Evolutionary conservation across 2,329 filamentous ascomycete genomes (phyloP).

Genomic region (Cryphonectria naterciae): DNA sequence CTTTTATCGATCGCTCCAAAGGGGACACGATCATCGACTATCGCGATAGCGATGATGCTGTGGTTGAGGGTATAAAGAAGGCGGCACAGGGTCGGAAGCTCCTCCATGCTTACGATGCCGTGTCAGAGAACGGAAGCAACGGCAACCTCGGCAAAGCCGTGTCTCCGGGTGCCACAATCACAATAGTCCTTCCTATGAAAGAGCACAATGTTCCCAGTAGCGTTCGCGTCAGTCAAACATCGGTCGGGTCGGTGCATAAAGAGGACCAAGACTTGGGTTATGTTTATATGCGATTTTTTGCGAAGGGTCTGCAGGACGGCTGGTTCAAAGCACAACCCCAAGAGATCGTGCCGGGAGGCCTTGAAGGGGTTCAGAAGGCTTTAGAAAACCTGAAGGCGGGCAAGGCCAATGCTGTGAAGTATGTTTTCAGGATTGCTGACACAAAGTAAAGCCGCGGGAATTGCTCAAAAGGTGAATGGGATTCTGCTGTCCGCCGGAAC

Average conservation of each 20-base stretch:
- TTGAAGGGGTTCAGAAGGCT: constrained; percentile 56
- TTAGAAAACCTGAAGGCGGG: constrained; percentile 61
- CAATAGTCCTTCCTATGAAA: constrained; percentile 43
- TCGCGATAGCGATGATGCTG: constrained; percentile 56
- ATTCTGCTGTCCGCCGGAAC: too few relatives aligned
- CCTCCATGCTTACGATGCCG: constrained; percentile 60
- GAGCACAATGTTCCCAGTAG: constrained; percentile 37
- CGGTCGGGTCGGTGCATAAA: constrained; percentile 39
- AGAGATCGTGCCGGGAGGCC: constrained; percentile 57
- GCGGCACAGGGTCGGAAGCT: constrained; percentile 48
- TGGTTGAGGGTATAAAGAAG: constrained; percentile 50
- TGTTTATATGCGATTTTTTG: constrained; percentile 41
- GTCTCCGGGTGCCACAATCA: constrained; percentile 41
- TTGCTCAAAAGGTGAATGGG: constrained; percentile 10
- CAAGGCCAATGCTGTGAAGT: constrained; percentile 66
- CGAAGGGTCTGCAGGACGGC: constrained; percentile 49
- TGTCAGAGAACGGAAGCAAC: constrained; percentile 56
- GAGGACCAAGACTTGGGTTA: constrained; percentile 40
- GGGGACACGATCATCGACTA: constrained; percentile 66
- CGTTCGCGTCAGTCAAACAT: constrained; percentile 32
- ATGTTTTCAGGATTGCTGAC: constrained; percentile 54
- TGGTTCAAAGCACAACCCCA: constrained; percentile 54
- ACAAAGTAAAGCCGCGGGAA: constrained; percentile 31
- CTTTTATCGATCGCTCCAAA: constrained; percentile 54
- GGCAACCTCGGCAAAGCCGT: constrained; percentile 50